Conservation (phyloP, 192 early-diverging fungal species). For the Coemansia pectinata region DNA sequence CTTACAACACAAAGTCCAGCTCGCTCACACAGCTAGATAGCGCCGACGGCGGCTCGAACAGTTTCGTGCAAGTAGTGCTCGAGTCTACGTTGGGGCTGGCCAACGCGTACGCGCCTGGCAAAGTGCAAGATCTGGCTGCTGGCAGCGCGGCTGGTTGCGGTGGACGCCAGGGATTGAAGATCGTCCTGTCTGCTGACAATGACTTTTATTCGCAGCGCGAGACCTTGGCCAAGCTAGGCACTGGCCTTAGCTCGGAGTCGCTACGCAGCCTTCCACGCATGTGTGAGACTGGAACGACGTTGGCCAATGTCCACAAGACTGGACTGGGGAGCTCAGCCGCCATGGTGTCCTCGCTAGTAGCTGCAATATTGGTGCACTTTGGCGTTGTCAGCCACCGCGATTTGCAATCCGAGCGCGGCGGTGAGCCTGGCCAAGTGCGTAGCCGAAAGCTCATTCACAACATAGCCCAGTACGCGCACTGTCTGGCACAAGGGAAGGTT, state of each 20-base stretch:
- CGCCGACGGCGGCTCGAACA: constrained; percentile 29
- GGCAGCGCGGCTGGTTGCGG: background rate
- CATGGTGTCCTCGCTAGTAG: constrained; percentile 89
- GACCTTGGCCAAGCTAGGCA: constrained; percentile 56
- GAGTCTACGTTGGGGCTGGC: constrained; percentile 27
- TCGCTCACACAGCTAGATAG: constrained; percentile 31
- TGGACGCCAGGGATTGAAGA: constrained; percentile 58
- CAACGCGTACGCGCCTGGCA: constrained; percentile 15
- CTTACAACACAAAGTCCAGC: constrained; percentile 17
- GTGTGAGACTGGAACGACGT: constrained; percentile 61
- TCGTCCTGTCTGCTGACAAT: constrained; percentile 88
- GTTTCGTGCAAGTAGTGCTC: constrained; percentile 52
- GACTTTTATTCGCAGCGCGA: constrained; percentile 98
- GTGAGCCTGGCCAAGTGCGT: background rate
- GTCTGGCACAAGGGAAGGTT: constrained; percentile 97
- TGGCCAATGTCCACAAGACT: constrained; percentile 84
- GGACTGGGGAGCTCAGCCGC: constrained; percentile 97
- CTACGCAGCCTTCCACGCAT: constrained; percentile 64
- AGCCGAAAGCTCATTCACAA: constrained; percentile 74
- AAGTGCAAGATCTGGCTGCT: background rate
- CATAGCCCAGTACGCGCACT: constrained; percentile 88
- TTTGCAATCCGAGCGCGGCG: constrained; percentile 13
- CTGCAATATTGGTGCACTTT: constrained; percentile 77
- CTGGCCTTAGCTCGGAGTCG: constrained; percentile 59
- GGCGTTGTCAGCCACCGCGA: constrained; percentile 31